These are phyloP conservation scores for Magnaporthiopsis poae DNA, from an alignment of 2,329 filamentous ascomycete genomes.

Conservation along the genomic window DNA sequence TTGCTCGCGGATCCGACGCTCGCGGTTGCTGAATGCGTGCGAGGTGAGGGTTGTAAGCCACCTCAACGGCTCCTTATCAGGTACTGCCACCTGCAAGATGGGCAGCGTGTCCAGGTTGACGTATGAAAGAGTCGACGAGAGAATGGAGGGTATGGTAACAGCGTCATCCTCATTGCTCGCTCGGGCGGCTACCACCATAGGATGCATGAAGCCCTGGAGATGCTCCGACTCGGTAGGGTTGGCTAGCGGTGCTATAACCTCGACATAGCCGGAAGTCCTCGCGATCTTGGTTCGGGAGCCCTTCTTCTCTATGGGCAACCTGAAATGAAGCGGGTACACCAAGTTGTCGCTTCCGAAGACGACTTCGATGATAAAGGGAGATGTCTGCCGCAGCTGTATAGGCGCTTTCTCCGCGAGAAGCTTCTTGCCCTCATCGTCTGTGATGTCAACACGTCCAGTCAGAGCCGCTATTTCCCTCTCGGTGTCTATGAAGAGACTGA, in stretches of 20 bases:
- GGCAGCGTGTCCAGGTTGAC: slow-evolving; percentile 36
- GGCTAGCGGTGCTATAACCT: slow-evolving; percentile 29
- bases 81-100: slow-evolving; percentile 25
- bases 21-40: slow-evolving; percentile 31
- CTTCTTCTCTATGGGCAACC: slow-evolving; percentile 27
- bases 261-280: slow-evolving; percentile 33
- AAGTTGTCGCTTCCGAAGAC: slow-evolving; percentile 24
- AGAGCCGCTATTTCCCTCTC: slow-evolving; percentile 23
- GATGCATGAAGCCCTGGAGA: slow-evolving; percentile 26
- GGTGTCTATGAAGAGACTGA: slow-evolving; percentile 23
- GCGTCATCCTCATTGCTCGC: slow-evolving; percentile 4
- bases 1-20: slow-evolving; percentile 27
- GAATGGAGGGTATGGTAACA: neutral
- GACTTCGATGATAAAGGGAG: slow-evolving; percentile 32
- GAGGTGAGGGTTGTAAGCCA: slow-evolving; percentile 32
- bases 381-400: slow-evolving; percentile 27
- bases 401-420: slow-evolving; percentile 28
- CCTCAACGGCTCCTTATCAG: slow-evolving; percentile 22
- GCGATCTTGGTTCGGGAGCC: slow-evolving; percentile 30
- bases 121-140: slow-evolving; percentile 23
- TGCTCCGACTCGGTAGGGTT: slow-evolving; percentile 14
- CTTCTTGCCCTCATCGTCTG: slow-evolving; percentile 23
- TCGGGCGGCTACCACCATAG: slow-evolving; percentile 18
- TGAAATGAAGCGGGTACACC: slow-evolving; percentile 28
- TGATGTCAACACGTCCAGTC: slow-evolving; percentile 31